Base-by-base conservation (phyloP, 2,329 filamentous ascomycete species). In the Dothistroma pini region DNA sequence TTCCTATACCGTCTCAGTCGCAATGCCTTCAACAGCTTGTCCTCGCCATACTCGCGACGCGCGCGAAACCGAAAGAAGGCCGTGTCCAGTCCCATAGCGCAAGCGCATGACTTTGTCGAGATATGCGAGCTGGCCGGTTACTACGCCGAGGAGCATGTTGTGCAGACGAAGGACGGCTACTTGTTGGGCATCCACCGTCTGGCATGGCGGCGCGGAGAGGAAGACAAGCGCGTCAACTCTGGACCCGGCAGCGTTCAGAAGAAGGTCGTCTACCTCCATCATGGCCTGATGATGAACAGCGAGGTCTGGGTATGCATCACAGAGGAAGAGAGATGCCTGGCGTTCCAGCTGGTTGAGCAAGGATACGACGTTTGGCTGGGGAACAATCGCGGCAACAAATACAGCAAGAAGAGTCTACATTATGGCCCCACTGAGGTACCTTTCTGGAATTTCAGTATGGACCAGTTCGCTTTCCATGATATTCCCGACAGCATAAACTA, bases 381-480 rank as follows among this genome's bases (percentile, higher is more conserved):
- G 55, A 99, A 99, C 76, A 99, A 99, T 72, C 88, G 95, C 38
- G 95, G 95, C 54, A 99, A 99, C 83, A 99, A 99, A 75, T 99
- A 99, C 78, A 96, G 92, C 51, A 99, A 97, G 76, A 99, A 99
- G 78, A 93, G 88, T 2, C 85, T 93, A 56, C 83, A 88, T 61
- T 81, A 82, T 64, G 88, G 91, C 0, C 93, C 95, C 0, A 88
- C 86, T 0, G 88, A 89, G 2, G 79, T 83, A 41, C 82, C 85
- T 14, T 99, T 99, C 75, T 99, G 95, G 95, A 89, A 97, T 75
- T 99, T 99, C 74, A 96, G 91, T 56, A 97, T 99, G 73, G 95
- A 99, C 74, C 90, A 99, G 72, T 99, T 99, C 73, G 95, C 95
- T 53, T 96, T 99, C 71, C 87, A 97, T 74, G 95, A 99, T 75